Evolutionary conservation across 768 basidiomycete genomes (phyloP).

Genomic region (Boletus reticulatus): DNA sequence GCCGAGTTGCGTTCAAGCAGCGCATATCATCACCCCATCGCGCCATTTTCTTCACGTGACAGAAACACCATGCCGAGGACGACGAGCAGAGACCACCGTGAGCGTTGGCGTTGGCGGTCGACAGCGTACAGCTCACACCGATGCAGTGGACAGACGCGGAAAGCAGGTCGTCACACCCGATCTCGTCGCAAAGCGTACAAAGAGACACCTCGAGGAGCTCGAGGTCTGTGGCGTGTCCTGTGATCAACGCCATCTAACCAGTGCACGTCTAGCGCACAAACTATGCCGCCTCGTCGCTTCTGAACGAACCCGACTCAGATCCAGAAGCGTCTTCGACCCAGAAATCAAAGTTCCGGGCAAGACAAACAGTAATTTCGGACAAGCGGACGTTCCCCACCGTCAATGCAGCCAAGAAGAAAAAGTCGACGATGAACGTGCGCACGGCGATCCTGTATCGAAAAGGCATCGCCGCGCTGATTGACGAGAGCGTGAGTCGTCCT

Average conservation of each 20-base stretch:
- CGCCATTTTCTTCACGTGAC: slow-evolving; percentile 23
- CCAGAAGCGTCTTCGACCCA: slow-evolving; percentile 20
- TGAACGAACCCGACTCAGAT: slow-evolving; percentile 33
- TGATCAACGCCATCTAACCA: neutral
- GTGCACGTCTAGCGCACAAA: slow-evolving; percentile 62
- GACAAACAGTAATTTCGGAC: slow-evolving; percentile 74
- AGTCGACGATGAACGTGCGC: slow-evolving; percentile 78
- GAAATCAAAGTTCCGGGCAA: slow-evolving; percentile 59
- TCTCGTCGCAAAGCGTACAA: slow-evolving; percentile 71
- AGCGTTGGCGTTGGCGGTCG: slow-evolving; percentile 13
- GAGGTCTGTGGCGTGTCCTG: slow-evolving; percentile 46
- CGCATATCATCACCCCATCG: neutral
- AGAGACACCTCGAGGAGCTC: slow-evolving; percentile 78
- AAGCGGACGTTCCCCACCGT: slow-evolving; percentile 48
- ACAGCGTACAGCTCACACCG: slow-evolving; percentile 7
- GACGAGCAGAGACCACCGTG: slow-evolving; percentile 31
- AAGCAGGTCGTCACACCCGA: slow-evolving; percentile 54
- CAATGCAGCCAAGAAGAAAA: slow-evolving; percentile 53
- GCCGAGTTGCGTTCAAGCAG: no score
- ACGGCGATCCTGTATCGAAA: slow-evolving; percentile 82
- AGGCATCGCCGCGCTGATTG: slow-evolving; percentile 66
- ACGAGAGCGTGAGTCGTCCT: slow-evolving; percentile 68
- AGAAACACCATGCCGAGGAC: slow-evolving; percentile 17
- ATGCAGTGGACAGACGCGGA: slow-evolving; percentile 45
- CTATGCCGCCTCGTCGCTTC: slow-evolving; percentile 51